Evolutionary conservation across 352 stramenopile genomes (phyloP).

Genomic region (Phytopythium chamaehyphon): DNA sequence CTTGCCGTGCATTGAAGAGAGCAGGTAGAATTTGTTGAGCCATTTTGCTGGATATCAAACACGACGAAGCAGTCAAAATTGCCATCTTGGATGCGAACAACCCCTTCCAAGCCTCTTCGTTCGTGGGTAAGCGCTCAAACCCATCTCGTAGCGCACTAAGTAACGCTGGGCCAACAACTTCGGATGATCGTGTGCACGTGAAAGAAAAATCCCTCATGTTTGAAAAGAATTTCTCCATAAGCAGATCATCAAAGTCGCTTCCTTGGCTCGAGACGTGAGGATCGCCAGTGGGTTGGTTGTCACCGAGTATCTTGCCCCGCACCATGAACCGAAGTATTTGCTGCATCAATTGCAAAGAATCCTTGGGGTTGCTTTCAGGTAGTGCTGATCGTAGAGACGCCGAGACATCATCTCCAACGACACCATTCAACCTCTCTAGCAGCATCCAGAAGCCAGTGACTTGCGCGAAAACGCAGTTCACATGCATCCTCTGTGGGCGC

Average conservation of each 20-base stretch:
- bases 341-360: constrained; percentile 11
- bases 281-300: constrained; percentile 1
- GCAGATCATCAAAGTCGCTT: constrained; percentile 37
- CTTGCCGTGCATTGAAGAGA: constrained; percentile 9
- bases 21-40: constrained; percentile 18
- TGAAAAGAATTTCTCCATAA: constrained; percentile 58
- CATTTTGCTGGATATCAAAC: constrained; percentile 42
- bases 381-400: not conserved
- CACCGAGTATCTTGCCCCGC: constrained; percentile 14
- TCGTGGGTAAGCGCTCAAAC: not conserved
- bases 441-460: constrained; percentile 53
- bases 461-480: constrained; percentile 62
- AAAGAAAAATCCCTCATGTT: constrained; percentile 54
- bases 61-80: constrained; percentile 9
- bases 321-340: constrained; percentile 25
- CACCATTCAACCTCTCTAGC: constrained; percentile 32
- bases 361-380: constrained; percentile 7
- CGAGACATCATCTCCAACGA: constrained; percentile 6
- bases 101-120: not conserved
- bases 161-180: constrained; percentile 22
- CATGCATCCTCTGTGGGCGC: constrained; percentile 7
- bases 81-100: not conserved
- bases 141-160: constrained; percentile 13
- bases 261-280: not conserved
- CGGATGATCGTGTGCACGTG: constrained; percentile 30